Conservation (phyloP, 306 rosid species). For the Abrus precatorius region DNA sequence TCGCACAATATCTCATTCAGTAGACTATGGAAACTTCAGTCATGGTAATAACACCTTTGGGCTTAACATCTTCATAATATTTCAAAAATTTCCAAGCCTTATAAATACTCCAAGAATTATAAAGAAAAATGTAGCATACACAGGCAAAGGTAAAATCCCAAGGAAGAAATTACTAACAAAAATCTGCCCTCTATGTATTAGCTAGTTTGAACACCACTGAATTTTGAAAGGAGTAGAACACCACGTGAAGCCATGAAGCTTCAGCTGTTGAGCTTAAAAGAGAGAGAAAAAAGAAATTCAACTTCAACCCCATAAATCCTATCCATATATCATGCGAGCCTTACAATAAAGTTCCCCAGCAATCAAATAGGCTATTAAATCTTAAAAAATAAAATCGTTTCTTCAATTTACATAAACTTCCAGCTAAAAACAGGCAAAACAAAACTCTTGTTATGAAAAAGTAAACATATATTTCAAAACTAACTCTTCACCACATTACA, state of each 20-base stretch:
- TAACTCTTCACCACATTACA: constrained; percentile 16
- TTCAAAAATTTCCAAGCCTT: constrained; percentile 14
- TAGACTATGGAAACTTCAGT: constrained; percentile 30
- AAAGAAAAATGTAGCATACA: constrained; percentile 11
- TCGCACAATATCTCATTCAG: constrained; percentile 31
- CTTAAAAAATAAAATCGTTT: background rate
- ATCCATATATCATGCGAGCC: background rate
- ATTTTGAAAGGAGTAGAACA: background rate
- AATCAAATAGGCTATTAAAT: background rate
- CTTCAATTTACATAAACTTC: constrained; percentile 2
- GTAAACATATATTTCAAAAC: background rate
- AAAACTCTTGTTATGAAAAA: background rate
- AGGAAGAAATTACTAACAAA: constrained; percentile 6
- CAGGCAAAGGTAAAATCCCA: constrained; percentile 22
- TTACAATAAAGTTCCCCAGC: constrained; percentile 16
- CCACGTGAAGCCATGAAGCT: constrained; percentile 30
- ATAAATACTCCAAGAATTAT: constrained; percentile 35
- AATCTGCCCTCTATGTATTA: constrained; percentile 16
- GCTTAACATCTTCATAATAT: constrained; percentile 11
- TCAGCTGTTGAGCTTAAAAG: constrained; percentile 42
- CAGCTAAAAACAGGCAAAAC: constrained; percentile 5
- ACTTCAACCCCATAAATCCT: constrained; percentile 31
- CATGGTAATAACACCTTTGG: background rate
- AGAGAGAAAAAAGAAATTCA: constrained; percentile 8
- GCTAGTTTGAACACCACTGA: constrained; percentile 9